Evolutionary conservation across 768 basidiomycete genomes (phyloP), one percentile per base, ranked within the genome.

Genomic region (Cystobasidium tubakii): DNA sequence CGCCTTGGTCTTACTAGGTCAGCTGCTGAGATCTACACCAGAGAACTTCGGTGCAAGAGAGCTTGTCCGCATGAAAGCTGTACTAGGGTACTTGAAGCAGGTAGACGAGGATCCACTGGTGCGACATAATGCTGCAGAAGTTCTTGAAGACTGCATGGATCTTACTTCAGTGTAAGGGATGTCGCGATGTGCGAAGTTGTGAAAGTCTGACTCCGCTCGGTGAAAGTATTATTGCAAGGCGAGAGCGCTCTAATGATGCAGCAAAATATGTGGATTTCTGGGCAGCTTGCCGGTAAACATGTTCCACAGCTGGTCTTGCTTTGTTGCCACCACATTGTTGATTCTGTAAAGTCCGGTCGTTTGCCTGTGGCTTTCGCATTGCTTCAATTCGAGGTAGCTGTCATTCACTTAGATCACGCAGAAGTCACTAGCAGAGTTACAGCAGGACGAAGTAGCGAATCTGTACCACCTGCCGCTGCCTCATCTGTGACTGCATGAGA

Each of bases 1-100:
- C 0, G 92, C 90, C 0, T 79, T 96, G n/a, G 88, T 93, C 77
- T 89, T 96, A 79, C 83, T 95, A 53, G 84, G 87, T 0, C 79
- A 88, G 10, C 82, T 92, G 36, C 80, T 92, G n/a, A 84, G 85
- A n/a, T 85, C 88, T 50, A 83, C 29, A 78, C 60, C 62, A 15
- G 50, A 25, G 39, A 1, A 0, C 42, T 82, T 85, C 67, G 81
- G 85, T 0, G 75, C 77, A 1, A 75, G 79, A 1, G 78, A 85
- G 29, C 75, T 88, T 19, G 83, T 81, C 69, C 83, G 88, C 73
- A 85, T 86, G 33, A 85, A 81, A 77, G 83, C 84, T 7, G 89
- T 89, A 0, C 78, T 94, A 60, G 82, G 84, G 1, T 94, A 93
- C 80, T 82, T 92, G 50, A 82, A 86, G 29, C 83, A 84, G 9